Percentiles rank a stretch among this genome's conserved stretches.
These are phyloP conservation scores for Paraphysoderma sedebokerense DNA, from an alignment of 371 early-diverging fungal genomes.

Conservation along the genomic window DNA sequence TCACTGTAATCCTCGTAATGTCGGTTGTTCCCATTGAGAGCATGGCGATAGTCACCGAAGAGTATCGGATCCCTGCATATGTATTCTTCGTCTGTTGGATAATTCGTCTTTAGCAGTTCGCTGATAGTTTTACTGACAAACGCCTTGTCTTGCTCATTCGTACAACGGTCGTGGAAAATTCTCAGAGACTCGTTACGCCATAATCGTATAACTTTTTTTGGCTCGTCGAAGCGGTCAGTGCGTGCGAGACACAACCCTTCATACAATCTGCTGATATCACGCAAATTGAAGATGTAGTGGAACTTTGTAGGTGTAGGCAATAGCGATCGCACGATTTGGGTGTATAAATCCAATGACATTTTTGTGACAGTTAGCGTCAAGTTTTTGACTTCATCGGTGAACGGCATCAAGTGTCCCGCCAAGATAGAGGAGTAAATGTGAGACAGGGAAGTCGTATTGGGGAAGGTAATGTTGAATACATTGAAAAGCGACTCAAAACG, in stretches of 20 bases:
- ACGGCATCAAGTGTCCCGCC: constrained; percentile 23
- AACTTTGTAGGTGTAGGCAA: constrained; percentile 38
- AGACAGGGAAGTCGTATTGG: constrained; percentile 21
- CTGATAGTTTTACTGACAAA: constrained; percentile 28
- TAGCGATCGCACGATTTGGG: constrained; percentile 23
- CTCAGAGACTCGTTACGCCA: constrained; percentile 35
- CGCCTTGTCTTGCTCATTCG: constrained; percentile 23
- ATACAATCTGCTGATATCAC: constrained; percentile 36
- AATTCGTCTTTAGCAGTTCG: constrained; percentile 24
- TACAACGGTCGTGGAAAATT: constrained; percentile 32
- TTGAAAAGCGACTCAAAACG: constrained; percentile 31
- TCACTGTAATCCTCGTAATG: constrained; percentile 38
- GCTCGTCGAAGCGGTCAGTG: constrained; percentile 23
- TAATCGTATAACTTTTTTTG: constrained; percentile 21
- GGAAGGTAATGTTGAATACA: constrained; percentile 38
- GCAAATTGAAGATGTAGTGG: constrained; percentile 42
- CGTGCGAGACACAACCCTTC: constrained; percentile 27
- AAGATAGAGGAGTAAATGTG: constrained; percentile 30
- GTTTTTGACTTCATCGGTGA: constrained; percentile 15
- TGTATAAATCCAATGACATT: constrained; percentile 21
- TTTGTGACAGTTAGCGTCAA: constrained; percentile 4
- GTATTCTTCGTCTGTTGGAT: constrained; percentile 22
- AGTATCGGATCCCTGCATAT: constrained; percentile 24
- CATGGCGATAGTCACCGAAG: constrained; percentile 37
- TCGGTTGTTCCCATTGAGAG: constrained; percentile 27